A percentile compares a stretch with the other conserved stretches of the same genome.
Evolutionary conservation across 495 filamentous ascomycete species (phyloP).

Genomic region (Lophiostoma macrostomum): DNA sequence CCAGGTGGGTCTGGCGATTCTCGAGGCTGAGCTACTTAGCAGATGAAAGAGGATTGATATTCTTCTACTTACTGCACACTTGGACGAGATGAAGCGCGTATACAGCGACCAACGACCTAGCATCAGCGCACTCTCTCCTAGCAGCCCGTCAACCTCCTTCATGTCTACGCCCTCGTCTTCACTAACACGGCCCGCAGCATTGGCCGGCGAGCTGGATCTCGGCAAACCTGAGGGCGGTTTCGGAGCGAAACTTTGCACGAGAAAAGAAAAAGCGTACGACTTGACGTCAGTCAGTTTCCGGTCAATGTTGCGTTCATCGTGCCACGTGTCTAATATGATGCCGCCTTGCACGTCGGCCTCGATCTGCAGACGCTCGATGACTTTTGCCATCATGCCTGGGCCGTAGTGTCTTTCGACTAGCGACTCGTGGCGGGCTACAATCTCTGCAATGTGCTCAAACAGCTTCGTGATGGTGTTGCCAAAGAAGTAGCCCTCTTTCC

Average conservation of each 20-base stretch:
- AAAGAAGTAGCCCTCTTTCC: slow-evolving; percentile 79
- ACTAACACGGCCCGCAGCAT: slow-evolving; percentile 49
- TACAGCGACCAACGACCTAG: slow-evolving; percentile 91
- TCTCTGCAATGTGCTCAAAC: slow-evolving; percentile 96
- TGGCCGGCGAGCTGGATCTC: slow-evolving; percentile 63
- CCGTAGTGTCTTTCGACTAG: slow-evolving; percentile 95
- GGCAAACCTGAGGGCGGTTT: slow-evolving; percentile 38
- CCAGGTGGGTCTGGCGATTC: slow-evolving; percentile 16
- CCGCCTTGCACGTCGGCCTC: slow-evolving; percentile 98
- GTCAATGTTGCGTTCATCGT: slow-evolving; percentile 79
- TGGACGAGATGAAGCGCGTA: slow-evolving; percentile 79
- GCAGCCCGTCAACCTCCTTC: slow-evolving; percentile 84
- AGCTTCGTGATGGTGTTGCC: slow-evolving; percentile 84
- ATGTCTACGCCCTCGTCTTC: slow-evolving; percentile 94
- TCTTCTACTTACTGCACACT: slow-evolving; percentile 62
- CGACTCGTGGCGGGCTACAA: slow-evolving; percentile 84
- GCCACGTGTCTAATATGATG: slow-evolving; percentile 92
- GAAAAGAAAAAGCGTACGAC: slow-evolving; percentile 93
- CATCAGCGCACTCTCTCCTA: slow-evolving; percentile 87
- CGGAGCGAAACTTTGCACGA: slow-evolving; percentile 87
- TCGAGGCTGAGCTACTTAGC: slow-evolving; percentile 33
- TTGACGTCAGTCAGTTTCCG: slow-evolving; percentile 88
- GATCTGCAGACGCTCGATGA: slow-evolving; percentile 87
- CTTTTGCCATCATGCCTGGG: slow-evolving; percentile 85
- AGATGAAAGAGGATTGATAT: slow-evolving; percentile 4